Conservation (phyloP, 441 rosid species). For the Melastoma candidum region DNA sequence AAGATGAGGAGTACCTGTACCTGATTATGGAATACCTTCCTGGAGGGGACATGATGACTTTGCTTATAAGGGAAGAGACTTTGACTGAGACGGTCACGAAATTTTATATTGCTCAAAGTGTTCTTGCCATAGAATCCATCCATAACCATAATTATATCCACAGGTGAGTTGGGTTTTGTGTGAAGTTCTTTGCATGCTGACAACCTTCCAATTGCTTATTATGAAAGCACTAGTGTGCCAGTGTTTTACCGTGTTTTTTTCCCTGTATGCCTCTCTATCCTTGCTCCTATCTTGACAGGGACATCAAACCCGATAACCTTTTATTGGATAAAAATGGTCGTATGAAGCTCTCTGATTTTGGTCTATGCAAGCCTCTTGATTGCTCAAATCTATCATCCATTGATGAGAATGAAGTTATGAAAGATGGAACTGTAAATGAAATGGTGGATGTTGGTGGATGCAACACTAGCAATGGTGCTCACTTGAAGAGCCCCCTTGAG, state of each 20-base stretch:
- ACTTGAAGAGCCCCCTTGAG: slow-evolving; percentile 17
- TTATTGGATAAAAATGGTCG: slow-evolving; percentile 22
- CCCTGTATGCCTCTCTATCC: neutral
- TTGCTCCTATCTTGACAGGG: slow-evolving; percentile 9
- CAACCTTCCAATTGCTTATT: neutral
- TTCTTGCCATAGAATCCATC: slow-evolving; percentile 25
- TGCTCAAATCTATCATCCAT: slow-evolving; percentile 20
- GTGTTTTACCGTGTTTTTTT: neutral
- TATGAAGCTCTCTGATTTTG: slow-evolving; percentile 24
- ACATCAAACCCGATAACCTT: slow-evolving; percentile 24
- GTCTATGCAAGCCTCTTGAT: slow-evolving; percentile 23
- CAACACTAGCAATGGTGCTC: slow-evolving; percentile 9
- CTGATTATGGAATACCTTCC: slow-evolving; percentile 25
- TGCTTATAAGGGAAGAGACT: slow-evolving; percentile 24
- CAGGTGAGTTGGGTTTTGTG: slow-evolving; percentile 9
- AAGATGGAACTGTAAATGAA: slow-evolving; percentile 1
- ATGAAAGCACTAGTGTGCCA: neutral
- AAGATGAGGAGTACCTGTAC: slow-evolving; percentile 20
- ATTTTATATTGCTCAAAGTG: slow-evolving; percentile 22
- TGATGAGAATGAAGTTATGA: slow-evolving; percentile 15
- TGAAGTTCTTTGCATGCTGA: neutral
- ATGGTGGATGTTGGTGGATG: slow-evolving; percentile 1
- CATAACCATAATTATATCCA: slow-evolving; percentile 25
- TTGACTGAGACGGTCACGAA: slow-evolving; percentile 21
- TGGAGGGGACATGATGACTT: slow-evolving; percentile 26